Evolutionary conservation across 768 basidiomycete species (phyloP).

Genomic region (Filobasidium wieringae): DNA sequence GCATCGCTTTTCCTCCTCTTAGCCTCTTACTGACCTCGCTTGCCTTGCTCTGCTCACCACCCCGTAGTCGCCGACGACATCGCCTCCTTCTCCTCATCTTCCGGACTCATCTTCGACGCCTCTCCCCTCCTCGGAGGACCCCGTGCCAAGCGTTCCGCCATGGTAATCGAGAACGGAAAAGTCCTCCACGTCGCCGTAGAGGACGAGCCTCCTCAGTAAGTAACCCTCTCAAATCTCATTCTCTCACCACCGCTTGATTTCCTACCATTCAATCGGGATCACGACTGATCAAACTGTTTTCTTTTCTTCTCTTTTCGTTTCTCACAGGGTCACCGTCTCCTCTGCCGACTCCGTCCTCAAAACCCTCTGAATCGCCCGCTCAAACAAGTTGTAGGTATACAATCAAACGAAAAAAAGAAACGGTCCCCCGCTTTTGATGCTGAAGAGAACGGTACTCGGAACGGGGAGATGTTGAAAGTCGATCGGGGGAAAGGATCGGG

Average conservation of each 20-base stretch:
- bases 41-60: neutral
- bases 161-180: slow-evolving; percentile 51
- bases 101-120: slow-evolving; percentile 56
- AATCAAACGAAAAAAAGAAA: too few species aligned
- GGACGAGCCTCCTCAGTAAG: slow-evolving; percentile 40
- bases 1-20: neutral
- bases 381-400: too few species aligned
- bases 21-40: neutral
- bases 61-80: slow-evolving; percentile 53
- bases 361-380: slow-evolving; percentile 18
- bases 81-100: slow-evolving; percentile 46
- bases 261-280: too few species aligned
- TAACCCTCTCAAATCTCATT: neutral
- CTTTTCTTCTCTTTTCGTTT: neutral
- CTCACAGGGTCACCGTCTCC: slow-evolving; percentile 44
- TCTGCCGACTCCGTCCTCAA: slow-evolving; percentile 45
- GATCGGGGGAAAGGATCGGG: too few species aligned
- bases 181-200: slow-evolving; percentile 57
- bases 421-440: too few species aligned
- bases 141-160: slow-evolving; percentile 49
- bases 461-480: too few species aligned
- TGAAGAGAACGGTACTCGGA: too few species aligned
- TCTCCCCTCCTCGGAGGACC: slow-evolving; percentile 53
- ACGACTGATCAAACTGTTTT: neutral
- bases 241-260: neutral